Conservation (phyloP, 2,329 filamentous ascomycete species). For the Cercospora janseana region DNA sequence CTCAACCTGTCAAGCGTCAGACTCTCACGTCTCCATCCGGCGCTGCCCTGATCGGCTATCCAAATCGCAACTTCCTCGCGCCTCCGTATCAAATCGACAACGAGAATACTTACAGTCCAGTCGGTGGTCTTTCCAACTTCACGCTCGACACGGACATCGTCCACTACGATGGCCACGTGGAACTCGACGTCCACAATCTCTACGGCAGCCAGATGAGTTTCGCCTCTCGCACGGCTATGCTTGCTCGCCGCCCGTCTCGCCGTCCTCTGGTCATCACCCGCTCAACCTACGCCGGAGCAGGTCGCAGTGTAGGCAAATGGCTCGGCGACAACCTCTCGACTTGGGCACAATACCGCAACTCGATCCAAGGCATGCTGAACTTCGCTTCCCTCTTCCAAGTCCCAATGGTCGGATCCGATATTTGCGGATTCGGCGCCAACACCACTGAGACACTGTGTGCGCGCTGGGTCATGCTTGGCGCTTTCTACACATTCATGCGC, state of each 20-base stretch:
- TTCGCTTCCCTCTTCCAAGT: constrained; percentile 49
- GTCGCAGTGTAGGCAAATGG: constrained; percentile 58
- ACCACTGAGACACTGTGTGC: constrained; percentile 68
- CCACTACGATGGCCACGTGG: constrained; percentile 63
- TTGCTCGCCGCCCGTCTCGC: constrained; percentile 59
- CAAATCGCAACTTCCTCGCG: constrained; percentile 54
- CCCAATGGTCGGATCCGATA: constrained; percentile 57
- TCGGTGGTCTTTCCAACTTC: constrained; percentile 43
- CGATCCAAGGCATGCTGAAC: constrained; percentile 45
- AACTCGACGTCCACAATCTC: constrained; percentile 75
- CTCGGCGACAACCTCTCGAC: constrained; percentile 52
- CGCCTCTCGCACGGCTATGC: constrained; percentile 64
- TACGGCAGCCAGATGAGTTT: constrained; percentile 74
- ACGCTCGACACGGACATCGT: constrained; percentile 65
- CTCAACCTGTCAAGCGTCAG: constrained; percentile 19
- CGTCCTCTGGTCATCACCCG: constrained; percentile 72
- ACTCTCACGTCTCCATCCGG: constrained; percentile 14
- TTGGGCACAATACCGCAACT: constrained; percentile 47
- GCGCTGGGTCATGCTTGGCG: constrained; percentile 69
- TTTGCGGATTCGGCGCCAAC: constrained; percentile 70
- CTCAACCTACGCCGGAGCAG: constrained; percentile 53
- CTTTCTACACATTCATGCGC: constrained; percentile 72
- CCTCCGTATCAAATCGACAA: constrained; percentile 67
- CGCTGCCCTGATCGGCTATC: constrained; percentile 19
- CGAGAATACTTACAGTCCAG: constrained; percentile 39